These are phyloP conservation scores for Phytophthora brassicae DNA, from an alignment of 352 stramenopile species.

Conservation along the genomic window DNA sequence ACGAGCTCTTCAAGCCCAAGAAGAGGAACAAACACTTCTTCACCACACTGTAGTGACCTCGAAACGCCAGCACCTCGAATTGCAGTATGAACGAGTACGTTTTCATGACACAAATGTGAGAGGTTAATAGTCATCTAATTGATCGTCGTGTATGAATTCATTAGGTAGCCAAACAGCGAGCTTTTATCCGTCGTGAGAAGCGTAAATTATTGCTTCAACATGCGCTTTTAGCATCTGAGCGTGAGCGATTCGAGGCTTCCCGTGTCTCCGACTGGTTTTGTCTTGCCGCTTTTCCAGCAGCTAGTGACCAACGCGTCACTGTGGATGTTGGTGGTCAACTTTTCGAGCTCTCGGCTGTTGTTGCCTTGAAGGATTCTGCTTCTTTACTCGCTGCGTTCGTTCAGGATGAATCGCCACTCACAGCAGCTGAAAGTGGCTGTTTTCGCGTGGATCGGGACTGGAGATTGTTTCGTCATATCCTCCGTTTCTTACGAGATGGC, in stretches of 20 bases:
- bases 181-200: conserved; percentile 80
- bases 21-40: conserved; percentile 67
- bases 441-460: conserved; percentile 79
- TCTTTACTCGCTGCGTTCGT: conserved; percentile 73
- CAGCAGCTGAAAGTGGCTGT: conserved; percentile 56
- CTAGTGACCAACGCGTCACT: conserved; percentile 49
- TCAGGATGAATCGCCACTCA: conserved; percentile 63
- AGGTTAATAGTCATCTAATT: not conserved
- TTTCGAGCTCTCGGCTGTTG: conserved; percentile 61
- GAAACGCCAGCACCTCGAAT: conserved; percentile 64
- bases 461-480: conserved; percentile 75
- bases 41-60: conserved; percentile 70
- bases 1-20: conserved; percentile 40
- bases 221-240: conserved; percentile 70
- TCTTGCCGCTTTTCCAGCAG: conserved; percentile 45
- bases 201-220: conserved; percentile 76
- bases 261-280: conserved; percentile 80
- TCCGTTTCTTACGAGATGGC: conserved; percentile 81
- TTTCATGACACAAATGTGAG: not conserved
- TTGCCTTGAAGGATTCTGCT: conserved; percentile 53
- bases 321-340: conserved; percentile 72
- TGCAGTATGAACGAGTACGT: conserved; percentile 60
- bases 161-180: conserved; percentile 70
- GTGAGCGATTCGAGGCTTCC: conserved; percentile 73
- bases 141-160: not conserved